These are phyloP conservation scores for Mycena metata DNA, from an alignment of 768 basidiomycete genomes.

Conservation along the genomic window DNA sequence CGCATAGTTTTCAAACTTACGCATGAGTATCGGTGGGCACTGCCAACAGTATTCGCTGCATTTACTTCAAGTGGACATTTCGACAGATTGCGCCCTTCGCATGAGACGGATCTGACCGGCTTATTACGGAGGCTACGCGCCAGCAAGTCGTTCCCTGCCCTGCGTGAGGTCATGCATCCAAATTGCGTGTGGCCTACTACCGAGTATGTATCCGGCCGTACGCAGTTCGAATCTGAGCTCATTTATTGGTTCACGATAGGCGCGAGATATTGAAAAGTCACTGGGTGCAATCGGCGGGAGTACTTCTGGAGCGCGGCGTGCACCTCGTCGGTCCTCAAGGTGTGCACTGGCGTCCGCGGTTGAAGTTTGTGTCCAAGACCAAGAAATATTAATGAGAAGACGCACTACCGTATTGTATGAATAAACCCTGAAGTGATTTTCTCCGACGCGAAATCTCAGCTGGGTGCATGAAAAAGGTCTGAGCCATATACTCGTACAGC, in stretches of 20 bases:
- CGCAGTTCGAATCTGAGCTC: too few species aligned
- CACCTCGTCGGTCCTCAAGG: not conserved
- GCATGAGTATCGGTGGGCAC: not conserved
- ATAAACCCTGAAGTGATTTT: too few species aligned
- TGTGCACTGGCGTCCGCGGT: not conserved
- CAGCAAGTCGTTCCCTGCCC: conserved; percentile 4
- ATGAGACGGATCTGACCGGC: not conserved
- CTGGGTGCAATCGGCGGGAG: conserved; percentile 9
- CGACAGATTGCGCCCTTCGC: not conserved
- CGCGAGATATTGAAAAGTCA: not conserved
- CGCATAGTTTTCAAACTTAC: not conserved
- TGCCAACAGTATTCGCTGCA: not conserved
- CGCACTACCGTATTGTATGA: too few species aligned
- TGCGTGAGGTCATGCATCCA: conserved; percentile 16
- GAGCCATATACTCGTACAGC: too few species aligned
- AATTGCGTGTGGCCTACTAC: not conserved
- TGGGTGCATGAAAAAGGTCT: too few species aligned
- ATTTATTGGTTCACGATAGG: not conserved
- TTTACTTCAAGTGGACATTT: not conserved
- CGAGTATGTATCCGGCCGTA: not conserved
- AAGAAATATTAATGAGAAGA: too few species aligned
- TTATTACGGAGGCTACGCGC: not conserved
- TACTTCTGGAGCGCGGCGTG: not conserved
- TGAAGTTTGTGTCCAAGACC: not conserved
- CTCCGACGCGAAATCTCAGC: too few species aligned